These are phyloP conservation scores for Metroxylon sagu DNA, from an alignment of 176 grass and related monocot genomes.

Conservation along the genomic window DNA sequence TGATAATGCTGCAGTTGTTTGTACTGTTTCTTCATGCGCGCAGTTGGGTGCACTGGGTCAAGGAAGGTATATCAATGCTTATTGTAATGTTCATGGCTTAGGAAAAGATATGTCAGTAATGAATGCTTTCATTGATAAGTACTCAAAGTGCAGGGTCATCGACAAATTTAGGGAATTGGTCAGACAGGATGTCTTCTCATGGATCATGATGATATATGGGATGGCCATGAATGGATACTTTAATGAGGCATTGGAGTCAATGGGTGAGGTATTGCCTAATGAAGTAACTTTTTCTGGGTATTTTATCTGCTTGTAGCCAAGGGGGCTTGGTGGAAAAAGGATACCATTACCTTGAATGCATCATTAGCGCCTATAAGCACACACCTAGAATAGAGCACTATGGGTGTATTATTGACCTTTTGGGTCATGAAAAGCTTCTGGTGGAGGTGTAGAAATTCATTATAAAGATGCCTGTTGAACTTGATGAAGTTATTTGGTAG, in stretches of 20 bases:
- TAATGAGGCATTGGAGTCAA: slow-evolving; percentile 60
- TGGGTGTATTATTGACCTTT: slow-evolving; percentile 81
- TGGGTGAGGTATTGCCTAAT: slow-evolving; percentile 49
- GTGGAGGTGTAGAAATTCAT: slow-evolving; percentile 54
- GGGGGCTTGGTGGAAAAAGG: slow-evolving; percentile 74
- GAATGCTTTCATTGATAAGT: slow-evolving; percentile 89
- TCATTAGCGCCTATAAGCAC: slow-evolving; percentile 55
- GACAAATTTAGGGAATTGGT: slow-evolving; percentile 51
- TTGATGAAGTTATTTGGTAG: slow-evolving; percentile 69
- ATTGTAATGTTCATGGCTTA: slow-evolving; percentile 61
- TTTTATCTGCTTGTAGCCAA: slow-evolving; percentile 82
- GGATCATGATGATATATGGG: slow-evolving; percentile 83
- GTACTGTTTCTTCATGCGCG: slow-evolving; percentile 67
- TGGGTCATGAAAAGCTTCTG: slow-evolving; percentile 74
- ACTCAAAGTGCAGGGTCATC: slow-evolving; percentile 76
- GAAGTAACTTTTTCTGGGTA: slow-evolving; percentile 75
- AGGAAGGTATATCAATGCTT: slow-evolving; percentile 63
- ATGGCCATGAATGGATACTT: slow-evolving; percentile 67
- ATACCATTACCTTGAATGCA: slow-evolving; percentile 58
- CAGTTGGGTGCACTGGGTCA: slow-evolving; percentile 70
- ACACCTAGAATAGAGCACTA: slow-evolving; percentile 60
- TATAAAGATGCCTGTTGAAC: slow-evolving; percentile 51
- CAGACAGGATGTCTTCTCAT: slow-evolving; percentile 61
- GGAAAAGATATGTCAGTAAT: slow-evolving; percentile 48
- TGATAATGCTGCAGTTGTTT: slow-evolving; percentile 60